These are phyloP conservation scores for Xylaria cubensis DNA, from an alignment of 495 filamentous ascomycete genomes.

Conservation along the genomic window DNA sequence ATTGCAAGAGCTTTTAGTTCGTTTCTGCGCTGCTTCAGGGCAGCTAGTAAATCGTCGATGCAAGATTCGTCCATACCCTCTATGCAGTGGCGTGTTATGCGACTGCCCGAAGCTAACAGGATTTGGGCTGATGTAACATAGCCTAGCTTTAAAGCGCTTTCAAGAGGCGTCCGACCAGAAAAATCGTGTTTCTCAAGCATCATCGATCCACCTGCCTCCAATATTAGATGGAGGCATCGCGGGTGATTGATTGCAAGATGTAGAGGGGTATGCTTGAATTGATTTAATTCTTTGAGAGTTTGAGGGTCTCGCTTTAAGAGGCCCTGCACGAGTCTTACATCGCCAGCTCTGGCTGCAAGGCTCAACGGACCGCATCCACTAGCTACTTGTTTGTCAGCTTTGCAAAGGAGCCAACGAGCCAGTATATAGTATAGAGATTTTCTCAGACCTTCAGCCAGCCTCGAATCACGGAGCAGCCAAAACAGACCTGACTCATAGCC, in stretches of 20 bases:
- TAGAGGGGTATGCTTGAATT: not conserved
- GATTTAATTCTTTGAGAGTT: not conserved
- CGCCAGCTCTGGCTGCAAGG: not conserved
- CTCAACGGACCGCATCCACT: conserved; percentile 4
- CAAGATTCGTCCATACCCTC: not conserved
- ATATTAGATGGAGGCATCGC: not conserved
- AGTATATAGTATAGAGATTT: not conserved
- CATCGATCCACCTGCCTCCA: not conserved
- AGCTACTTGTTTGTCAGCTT: not conserved
- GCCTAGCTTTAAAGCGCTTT: not conserved
- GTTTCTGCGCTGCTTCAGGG: conserved; percentile 1
- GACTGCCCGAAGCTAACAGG: not conserved
- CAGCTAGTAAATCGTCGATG: not conserved
- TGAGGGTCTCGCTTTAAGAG: not conserved
- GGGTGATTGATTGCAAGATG: not conserved
- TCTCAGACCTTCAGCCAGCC: not conserved
- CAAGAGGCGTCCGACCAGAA: not conserved
- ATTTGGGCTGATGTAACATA: not conserved
- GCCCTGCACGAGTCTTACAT: not conserved
- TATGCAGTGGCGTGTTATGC: not conserved
- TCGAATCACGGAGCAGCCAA: too few species aligned
- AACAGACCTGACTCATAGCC: too few species aligned
- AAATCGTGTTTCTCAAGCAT: not conserved
- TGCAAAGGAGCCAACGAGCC: not conserved
- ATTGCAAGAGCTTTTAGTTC: not conserved